phyloP scores from a whole-genome alignment of 108 stramenopile species.

The Cyclotella atomus region DNA sequence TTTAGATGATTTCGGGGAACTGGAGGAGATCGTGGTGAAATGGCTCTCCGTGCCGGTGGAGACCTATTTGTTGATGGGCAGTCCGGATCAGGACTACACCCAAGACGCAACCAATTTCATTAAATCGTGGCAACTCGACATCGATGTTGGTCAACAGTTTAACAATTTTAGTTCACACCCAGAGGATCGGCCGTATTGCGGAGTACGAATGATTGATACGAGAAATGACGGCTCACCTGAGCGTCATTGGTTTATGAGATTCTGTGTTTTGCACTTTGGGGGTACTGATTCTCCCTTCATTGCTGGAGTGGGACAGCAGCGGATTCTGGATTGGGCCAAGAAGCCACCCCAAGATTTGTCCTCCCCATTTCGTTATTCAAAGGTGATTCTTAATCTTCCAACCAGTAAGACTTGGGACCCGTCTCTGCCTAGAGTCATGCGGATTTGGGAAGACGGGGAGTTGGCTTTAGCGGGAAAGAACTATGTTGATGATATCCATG shows the following conservation, averaged over 20 bases:
- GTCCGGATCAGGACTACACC: slow-evolving; percentile 12
- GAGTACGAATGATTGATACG: slow-evolving; percentile 11
- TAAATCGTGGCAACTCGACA: slow-evolving; percentile 6
- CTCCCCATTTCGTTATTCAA: slow-evolving; percentile 3
- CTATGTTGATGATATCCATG: background rate
- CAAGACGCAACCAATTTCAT: slow-evolving; percentile 2
- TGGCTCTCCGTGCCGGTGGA: slow-evolving; percentile 20
- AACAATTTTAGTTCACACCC: slow-evolving; percentile 5
- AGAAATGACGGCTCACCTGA: background rate
- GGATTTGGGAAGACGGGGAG: background rate
- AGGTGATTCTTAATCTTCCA: slow-evolving; percentile 6
- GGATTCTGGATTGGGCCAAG: slow-evolving; percentile 1
- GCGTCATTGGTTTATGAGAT: background rate
- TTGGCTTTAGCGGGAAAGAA: background rate
- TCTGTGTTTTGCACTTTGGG: slow-evolving; percentile 11
- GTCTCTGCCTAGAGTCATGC: background rate
- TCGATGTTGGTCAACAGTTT: slow-evolving; percentile 24
- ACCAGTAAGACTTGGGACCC: background rate
- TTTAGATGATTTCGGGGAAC: background rate
- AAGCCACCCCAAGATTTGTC: background rate
- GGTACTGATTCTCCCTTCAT: slow-evolving; percentile 8
- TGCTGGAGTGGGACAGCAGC: background rate
- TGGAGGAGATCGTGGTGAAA: slow-evolving; percentile 19
- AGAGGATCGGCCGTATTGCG: slow-evolving; percentile 2
- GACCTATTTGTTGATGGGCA: slow-evolving; percentile 12